These are phyloP conservation scores for Rhizoclosmatium globosum DNA, from an alignment of 192 early-diverging fungal species.

Conservation along the genomic window DNA sequence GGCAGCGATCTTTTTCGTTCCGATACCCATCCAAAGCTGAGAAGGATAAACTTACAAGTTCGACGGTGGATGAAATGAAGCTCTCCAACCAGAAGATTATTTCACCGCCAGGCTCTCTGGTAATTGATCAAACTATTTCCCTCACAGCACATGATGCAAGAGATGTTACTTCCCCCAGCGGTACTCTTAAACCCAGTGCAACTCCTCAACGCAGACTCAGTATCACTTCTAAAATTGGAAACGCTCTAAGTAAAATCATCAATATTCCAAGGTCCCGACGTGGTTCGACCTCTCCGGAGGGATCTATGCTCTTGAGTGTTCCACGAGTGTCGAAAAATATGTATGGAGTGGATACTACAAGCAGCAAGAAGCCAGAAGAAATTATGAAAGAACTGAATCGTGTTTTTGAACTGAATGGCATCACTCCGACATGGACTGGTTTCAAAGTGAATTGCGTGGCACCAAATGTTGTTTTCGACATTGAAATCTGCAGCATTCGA, in stretches of 20 bases:
- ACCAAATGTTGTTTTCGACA: constrained; percentile 42
- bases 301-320: background rate
- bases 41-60: background rate
- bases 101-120: too few species aligned
- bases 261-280: constrained; percentile 18
- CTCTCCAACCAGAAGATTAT: too few species aligned
- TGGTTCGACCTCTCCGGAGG: constrained; percentile 20
- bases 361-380: constrained; percentile 44
- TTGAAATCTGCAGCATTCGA: constrained; percentile 54
- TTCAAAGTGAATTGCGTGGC: constrained; percentile 43
- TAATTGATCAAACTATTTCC: too few species aligned
- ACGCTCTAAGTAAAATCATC: constrained; percentile 34
- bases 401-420: constrained; percentile 38
- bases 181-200: background rate
- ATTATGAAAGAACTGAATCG: constrained; percentile 51
- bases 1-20: constrained; percentile 3
- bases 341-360: constrained; percentile 55
- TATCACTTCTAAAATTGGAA: constrained; percentile 18
- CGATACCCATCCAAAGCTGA: background rate
- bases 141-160: too few species aligned
- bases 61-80: too few species aligned
- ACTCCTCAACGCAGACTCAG: constrained; percentile 10
- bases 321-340: constrained; percentile 44
- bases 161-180: background rate
- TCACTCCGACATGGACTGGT: constrained; percentile 31